Conservation (phyloP, 2,329 filamentous ascomycete species). For the Venturia oleaginea region DNA sequence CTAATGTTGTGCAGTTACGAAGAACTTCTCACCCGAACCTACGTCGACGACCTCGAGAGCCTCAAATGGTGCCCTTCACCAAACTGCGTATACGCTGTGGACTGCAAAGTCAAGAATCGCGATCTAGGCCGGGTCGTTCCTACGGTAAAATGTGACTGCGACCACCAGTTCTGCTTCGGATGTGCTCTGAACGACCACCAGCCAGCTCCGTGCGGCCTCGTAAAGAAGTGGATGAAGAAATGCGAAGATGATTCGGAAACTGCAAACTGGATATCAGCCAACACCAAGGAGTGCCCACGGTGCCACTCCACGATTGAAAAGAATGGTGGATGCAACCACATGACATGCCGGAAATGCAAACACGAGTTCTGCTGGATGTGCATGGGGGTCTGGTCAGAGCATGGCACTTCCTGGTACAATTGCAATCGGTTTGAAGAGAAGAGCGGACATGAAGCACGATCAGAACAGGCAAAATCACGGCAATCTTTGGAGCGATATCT, state of each 20-base stretch:
- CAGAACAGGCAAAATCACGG: constrained; percentile 83
- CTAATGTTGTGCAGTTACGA: constrained; percentile 54
- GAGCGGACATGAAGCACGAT: constrained; percentile 79
- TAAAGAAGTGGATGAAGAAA: constrained; percentile 96
- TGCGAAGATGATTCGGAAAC: constrained; percentile 98
- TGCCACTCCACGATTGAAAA: constrained; percentile 98
- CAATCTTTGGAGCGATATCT: constrained; percentile 92
- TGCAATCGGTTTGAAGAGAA: constrained; percentile 97
- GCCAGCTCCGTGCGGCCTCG: constrained; percentile 80
- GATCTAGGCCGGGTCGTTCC: constrained; percentile 80
- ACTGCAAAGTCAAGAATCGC: constrained; percentile 80
- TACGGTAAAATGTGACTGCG: constrained; percentile 77
- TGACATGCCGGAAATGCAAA: constrained; percentile 93
- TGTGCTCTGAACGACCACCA: constrained; percentile 86
- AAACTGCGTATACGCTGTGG: constrained; percentile 89
- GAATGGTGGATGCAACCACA: constrained; percentile 96
- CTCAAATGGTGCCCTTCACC: constrained; percentile 97
- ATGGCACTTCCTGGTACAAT: constrained; percentile 99
- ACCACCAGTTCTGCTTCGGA: constrained; percentile 88
- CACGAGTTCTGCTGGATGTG: constrained; percentile 99
- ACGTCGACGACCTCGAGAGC: constrained; percentile 92
- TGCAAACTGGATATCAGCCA: constrained; percentile 98
- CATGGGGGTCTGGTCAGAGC: constrained; percentile 97
- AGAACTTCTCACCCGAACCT: constrained; percentile 80
- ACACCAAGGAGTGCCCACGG: constrained; percentile 95